Percentiles rank a stretch among this genome's conserved stretches.
Conservation (phyloP, 306 rosid genomes). For the Gillenia trifoliata region DNA sequence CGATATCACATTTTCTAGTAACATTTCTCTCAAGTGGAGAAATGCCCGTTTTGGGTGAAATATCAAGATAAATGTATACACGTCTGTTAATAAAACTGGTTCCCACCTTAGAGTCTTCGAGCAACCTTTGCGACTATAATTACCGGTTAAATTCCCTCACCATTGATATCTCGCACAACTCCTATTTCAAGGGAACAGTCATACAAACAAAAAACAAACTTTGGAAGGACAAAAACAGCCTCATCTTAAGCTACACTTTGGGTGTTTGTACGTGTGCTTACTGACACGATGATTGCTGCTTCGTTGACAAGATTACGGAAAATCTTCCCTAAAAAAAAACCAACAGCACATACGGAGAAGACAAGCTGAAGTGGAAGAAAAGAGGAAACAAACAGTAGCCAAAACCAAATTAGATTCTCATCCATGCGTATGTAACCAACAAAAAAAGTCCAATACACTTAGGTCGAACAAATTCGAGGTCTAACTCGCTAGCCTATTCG, state of each 20-base stretch:
- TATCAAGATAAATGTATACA: no score
- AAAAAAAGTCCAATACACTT: slow-evolving; percentile 93
- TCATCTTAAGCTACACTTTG: not conserved
- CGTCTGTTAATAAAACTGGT: no score
- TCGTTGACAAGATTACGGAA: slow-evolving; percentile 92
- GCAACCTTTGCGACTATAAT: no score
- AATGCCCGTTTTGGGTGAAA: no score
- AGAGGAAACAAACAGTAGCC: slow-evolving; percentile 24
- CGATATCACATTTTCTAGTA: no score
- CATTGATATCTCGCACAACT: not conserved
- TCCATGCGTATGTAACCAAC: not conserved
- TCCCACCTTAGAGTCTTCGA: no score
- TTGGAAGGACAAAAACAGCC: no score
- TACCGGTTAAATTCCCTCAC: no score
- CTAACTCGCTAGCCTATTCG: slow-evolving; percentile 92
- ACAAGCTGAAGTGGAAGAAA: slow-evolving; percentile 66
- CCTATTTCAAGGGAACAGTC: not conserved
- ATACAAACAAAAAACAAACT: not conserved
- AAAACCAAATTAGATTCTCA: slow-evolving; percentile 18
- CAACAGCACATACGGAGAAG: slow-evolving; percentile 93
- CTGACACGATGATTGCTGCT: slow-evolving; percentile 98
- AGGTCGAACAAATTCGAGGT: slow-evolving; percentile 78
- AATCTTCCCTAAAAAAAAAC: slow-evolving; percentile 95
- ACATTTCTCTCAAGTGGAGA: no score
- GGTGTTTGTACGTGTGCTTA: slow-evolving; percentile 30